These are phyloP conservation scores for Amborella trichopoda DNA, from an alignment of 164 flowering plant genomes.

Conservation along the genomic window DNA sequence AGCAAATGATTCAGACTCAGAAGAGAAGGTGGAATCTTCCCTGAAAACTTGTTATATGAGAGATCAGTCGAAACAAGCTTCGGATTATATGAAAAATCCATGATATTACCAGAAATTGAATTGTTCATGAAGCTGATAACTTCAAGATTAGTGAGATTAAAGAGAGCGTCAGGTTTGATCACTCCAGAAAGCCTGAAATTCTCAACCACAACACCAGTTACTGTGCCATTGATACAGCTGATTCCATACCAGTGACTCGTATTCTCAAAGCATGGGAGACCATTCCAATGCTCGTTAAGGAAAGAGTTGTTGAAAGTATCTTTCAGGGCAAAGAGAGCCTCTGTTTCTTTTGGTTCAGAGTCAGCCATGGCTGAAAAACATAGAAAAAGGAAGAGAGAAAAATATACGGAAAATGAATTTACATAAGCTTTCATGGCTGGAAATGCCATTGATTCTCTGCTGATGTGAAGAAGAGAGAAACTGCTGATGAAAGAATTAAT, in stretches of 20 bases:
- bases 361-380: no score
- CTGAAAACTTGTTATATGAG: conserved; percentile 25
- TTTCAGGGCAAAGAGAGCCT: conserved; percentile 29
- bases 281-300: conserved; percentile 30
- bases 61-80: conserved; percentile 33
- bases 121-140: conserved; percentile 31
- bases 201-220: conserved; percentile 29
- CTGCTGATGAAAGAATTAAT: no score
- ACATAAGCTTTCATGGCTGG: no score
- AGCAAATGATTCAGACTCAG: conserved; percentile 15
- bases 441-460: no score
- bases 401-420: no score
- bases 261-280: conserved; percentile 19
- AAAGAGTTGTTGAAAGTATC: conserved; percentile 19
- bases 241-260: conserved; percentile 52
- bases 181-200: conserved; percentile 27
- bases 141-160: conserved; percentile 21
- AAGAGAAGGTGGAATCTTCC: conserved; percentile 24
- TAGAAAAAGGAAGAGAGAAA: no score
- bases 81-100: conserved; percentile 22
- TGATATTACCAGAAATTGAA: conserved; percentile 8
- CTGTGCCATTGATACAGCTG: conserved; percentile 25
- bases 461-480: no score
- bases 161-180: conserved; percentile 27
- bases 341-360: no score